Base-by-base conservation (phyloP, 2,329 filamentous ascomycete genomes). In the Byssoonygena ceratinophila region DNA sequence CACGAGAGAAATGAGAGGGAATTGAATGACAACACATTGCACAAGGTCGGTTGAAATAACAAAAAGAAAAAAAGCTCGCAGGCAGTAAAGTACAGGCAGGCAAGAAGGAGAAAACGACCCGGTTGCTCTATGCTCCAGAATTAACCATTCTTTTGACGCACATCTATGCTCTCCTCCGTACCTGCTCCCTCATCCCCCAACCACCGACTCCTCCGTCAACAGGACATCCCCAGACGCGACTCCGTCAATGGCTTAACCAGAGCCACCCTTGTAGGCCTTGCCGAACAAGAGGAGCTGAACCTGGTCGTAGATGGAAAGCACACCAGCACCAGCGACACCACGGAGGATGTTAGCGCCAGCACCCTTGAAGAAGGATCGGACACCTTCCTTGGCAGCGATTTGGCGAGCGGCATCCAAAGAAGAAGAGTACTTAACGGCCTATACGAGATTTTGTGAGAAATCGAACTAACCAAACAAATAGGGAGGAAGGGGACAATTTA, bases 281-380 rank as follows among this genome's bases (percentile, higher is more conserved):
- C 92, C 92, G 87, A 98, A 98, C 77, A 98, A 78, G 75, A 98
- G 77, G 74, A 98, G 83, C 86, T 98, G 92, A 76, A 87, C 87
- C 83, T 97, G 91, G 76, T 98, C 92, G 80, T 98, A 98, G 88
- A 98, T 96, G 76, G 92, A 98, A 74, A 98, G 83, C 74, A 98
- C 92, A 98, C 92, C 92, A 80, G 92, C 92, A 88, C 92, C 94
- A 72, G 92, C 92, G 72, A 98, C 92, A 96, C 92, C 94, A 95
- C 92, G 92, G 80, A 98, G 92, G 73, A 98, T 98, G 88, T 98
- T 98, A 84, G 92, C 92, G 88, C 92, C 92, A 74, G 92, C 92
- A 90, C 92, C 92, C 88, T 98, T 98, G 90, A 98, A 98, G 77
- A 98, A 91, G 69, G 92, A 98, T 80, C 83, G 87, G 77, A 94